Percentiles rank a stretch among this genome's conserved stretches.
phyloP scores from a whole-genome alignment of 352 stramenopile genomes.

The Phytopythium ostracodes region DNA sequence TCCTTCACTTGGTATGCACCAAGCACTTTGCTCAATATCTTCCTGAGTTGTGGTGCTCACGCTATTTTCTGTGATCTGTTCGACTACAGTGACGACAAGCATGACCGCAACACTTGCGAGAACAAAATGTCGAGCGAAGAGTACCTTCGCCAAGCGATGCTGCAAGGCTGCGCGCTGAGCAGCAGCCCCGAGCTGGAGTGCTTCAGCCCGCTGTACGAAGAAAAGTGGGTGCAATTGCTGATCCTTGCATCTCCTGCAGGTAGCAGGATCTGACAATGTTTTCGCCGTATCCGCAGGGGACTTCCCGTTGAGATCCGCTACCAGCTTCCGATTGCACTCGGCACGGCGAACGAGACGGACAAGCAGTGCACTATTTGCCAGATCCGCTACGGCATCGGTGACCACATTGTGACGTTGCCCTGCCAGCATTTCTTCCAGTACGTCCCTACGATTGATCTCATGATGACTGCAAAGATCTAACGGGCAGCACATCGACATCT shows the following conservation, averaged over 20 bases:
- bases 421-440: conserved; percentile 89
- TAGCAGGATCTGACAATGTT: not conserved
- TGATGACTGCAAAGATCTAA: not conserved
- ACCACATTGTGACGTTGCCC: conserved; percentile 79
- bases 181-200: conserved; percentile 69
- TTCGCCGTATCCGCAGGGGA: conserved; percentile 28
- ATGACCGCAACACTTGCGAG: conserved; percentile 28
- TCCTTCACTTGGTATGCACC: conserved; percentile 48
- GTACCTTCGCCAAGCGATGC: conserved; percentile 56
- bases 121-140: conserved; percentile 59
- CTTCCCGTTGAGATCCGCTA: conserved; percentile 77
- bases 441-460: conserved; percentile 13
- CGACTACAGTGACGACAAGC: conserved; percentile 39
- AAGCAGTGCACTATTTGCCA: conserved; percentile 88
- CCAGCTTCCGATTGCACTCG: conserved; percentile 68
- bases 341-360: conserved; percentile 76
- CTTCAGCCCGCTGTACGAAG: conserved; percentile 70
- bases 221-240: conserved; percentile 40
- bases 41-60: conserved; percentile 6
- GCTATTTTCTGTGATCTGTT: not conserved
- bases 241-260: not conserved
- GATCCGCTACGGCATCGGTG: conserved; percentile 74
- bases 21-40: not conserved
- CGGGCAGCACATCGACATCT: conserved; percentile 4
- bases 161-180: conserved; percentile 48